Base-by-base conservation (phyloP, 106 monocot species). In the Xerophyta viscosa region DNA sequence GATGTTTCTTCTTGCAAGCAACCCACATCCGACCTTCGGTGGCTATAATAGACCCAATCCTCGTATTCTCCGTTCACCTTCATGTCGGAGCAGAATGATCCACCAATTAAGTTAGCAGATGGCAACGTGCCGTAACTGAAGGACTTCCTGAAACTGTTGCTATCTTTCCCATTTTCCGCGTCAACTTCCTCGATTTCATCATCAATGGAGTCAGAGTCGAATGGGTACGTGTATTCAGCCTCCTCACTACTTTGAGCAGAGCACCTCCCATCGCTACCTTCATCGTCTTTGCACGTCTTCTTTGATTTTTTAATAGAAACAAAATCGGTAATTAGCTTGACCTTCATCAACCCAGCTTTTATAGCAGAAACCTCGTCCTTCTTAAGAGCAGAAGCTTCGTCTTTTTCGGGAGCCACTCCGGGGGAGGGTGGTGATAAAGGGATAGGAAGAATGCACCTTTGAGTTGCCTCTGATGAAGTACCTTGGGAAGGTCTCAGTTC, bases 61-160 rank as follows among this genome's bases (percentile, higher is more conserved):
- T 73, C 67, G 47, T 52, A 31, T 27, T 67, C 67, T 27, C 69
- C 80, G 49, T 71, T 74, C 24, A 57, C 50, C 46, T 51, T 69
- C 41, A 56, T 53, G 17, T 67, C 63, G 23, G 49, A 49, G 43
- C 60, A 66, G 36, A 66, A 42, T 36, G 63, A 49, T 21, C 71
- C 52, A 10, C 75, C 80, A 24, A 75, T 12, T 33, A 61, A 68
- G 57, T 88, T 88, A 23, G 73, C 74, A 66, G 77, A 73, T 41
- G 73, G 67, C 55, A 81, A 61, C 22, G 81, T 54, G 20, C 81
- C 94, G 57, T 94, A 94, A 58, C 80, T 88, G 61, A 88, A 88
- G 24, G 94, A 94, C 55, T 94, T 94, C 20, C 88, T 58, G 29
- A 84, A 69, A 41, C 28, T 81, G 24, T 65, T 29, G 23, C 67